Evolutionary conservation across 2,329 filamentous ascomycete species (phyloP).

Genomic region (Coleophoma cylindrospora): DNA sequence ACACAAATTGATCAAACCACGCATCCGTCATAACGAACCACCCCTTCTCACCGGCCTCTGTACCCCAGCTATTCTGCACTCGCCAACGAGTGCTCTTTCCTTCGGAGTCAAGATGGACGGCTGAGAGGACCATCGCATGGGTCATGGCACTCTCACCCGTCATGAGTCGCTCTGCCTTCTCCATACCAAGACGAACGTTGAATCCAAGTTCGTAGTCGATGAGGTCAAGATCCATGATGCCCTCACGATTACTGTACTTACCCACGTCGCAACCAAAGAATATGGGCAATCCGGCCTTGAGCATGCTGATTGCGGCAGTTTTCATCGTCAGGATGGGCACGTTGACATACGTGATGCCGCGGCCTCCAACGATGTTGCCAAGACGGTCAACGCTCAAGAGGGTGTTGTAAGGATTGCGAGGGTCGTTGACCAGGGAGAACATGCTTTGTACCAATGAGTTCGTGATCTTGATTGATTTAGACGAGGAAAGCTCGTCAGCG

Average conservation of each 20-base stretch:
- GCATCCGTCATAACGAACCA: slow-evolving; percentile 87
- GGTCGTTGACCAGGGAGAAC: slow-evolving; percentile 82
- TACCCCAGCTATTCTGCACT: slow-evolving; percentile 84
- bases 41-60: slow-evolving; percentile 64
- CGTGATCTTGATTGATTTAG: slow-evolving; percentile 51
- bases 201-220: slow-evolving; percentile 83
- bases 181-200: slow-evolving; percentile 67
- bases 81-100: slow-evolving; percentile 71
- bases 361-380: slow-evolving; percentile 75
- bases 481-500: slow-evolving; percentile 60
- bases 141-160: slow-evolving; percentile 81
- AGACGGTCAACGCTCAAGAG: slow-evolving; percentile 73
- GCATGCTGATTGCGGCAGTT: slow-evolving; percentile 68
- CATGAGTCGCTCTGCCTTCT: slow-evolving; percentile 68
- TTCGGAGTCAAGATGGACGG: slow-evolving; percentile 68
- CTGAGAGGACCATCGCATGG: slow-evolving; percentile 88
- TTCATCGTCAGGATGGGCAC: slow-evolving; percentile 72
- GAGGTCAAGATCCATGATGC: slow-evolving; percentile 76
- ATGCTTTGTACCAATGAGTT: slow-evolving; percentile 60
- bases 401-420: slow-evolving; percentile 67
- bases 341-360: slow-evolving; percentile 76
- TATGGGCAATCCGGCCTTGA: slow-evolving; percentile 71
- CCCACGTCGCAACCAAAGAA: slow-evolving; percentile 90
- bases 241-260: slow-evolving; percentile 67
- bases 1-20: slow-evolving; percentile 78